Base-by-base conservation (phyloP, 2,329 filamentous ascomycete species). In the Ceratocystis ficicola region DNA sequence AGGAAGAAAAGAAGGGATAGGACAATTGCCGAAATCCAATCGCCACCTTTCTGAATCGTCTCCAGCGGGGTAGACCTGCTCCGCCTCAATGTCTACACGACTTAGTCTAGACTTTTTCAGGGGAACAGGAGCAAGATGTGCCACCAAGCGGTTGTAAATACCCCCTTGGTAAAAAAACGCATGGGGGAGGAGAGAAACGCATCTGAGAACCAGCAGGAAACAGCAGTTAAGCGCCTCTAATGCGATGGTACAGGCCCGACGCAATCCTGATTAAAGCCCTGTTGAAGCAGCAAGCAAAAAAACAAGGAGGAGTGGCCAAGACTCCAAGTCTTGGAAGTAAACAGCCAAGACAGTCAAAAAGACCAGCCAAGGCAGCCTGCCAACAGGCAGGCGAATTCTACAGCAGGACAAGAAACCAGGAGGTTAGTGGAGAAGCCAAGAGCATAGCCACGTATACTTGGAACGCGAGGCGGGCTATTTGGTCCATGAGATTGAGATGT, bases 311-410 rank as follows among this genome's bases (percentile, higher is more conserved):
- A 30, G 6, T 59, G 6, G 8, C n/a, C 32, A 28, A 32, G 52
- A 28, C 28, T 32, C 20, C 36, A 30, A 8, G 52, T 59, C 52
- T 36, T 32, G 52, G 52, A 7, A 59, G 10, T n/a, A 59, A 59
- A 36, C 52, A 59, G 28, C 28, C 52, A 59, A 59, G 52, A 59
- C 25, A 10, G 28, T 25, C 52, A 59, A 59, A 59, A 59, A 32
- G 52, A 22, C 52, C 52, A 15, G 15, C 48, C 48, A 52, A 25
- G 32, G 46, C 52, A 32, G 15, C 17, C 50, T 6, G 4, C 7
- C 10, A 30, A 5, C 50, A 57, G 30, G 10, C 1, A 57, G 7
- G 6, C 17, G n/a, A 59, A 32, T 17, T 30, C 17, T 59, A 15
- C 10, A 3, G 32, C 12, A 15, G 10, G 25, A 17, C 52, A 28